phyloP scores from a whole-genome alignment of 805 yeast genomes.

The Ogataea angusta region DNA sequence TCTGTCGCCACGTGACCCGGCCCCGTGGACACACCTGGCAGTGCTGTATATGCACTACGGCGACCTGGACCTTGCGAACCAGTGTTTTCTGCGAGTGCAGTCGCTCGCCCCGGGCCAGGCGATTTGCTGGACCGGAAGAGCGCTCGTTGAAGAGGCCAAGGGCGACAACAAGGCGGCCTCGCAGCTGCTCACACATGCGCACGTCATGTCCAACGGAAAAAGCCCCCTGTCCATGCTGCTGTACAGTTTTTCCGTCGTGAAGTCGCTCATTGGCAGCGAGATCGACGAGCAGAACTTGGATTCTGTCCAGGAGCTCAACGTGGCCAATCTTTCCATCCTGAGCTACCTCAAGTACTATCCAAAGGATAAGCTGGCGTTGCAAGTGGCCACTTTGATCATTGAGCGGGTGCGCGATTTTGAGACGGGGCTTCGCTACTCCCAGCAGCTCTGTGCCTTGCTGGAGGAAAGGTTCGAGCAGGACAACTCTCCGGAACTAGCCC shows the following conservation, averaged over 20 bases:
- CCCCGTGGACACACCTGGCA: conserved; percentile 80
- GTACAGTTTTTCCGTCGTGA: conserved; percentile 59
- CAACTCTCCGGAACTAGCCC: conserved; percentile 33
- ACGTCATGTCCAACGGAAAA: conserved; percentile 69
- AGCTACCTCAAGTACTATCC: conserved; percentile 64
- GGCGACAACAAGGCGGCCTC: conserved; percentile 53
- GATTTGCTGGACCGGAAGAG: conserved; percentile 84
- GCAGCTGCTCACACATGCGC: conserved; percentile 72
- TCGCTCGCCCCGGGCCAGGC: conserved; percentile 76
- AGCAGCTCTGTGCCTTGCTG: conserved; percentile 43
- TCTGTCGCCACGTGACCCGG: conserved; percentile 62
- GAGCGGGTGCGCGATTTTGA: conserved; percentile 71
- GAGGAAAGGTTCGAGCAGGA: conserved; percentile 19
- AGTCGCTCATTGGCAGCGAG: conserved; percentile 38
- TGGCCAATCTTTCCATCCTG: conserved; percentile 65
- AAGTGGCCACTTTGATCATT: conserved; percentile 49
- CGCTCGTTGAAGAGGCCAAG: conserved; percentile 51
- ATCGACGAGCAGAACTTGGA: conserved; percentile 52
- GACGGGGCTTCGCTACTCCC: conserved; percentile 48
- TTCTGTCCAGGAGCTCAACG: conserved; percentile 60
- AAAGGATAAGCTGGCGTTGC: conserved; percentile 52
- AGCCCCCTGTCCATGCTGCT: conserved; percentile 67
- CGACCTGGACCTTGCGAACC: conserved; percentile 69
- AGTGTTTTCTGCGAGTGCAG: conserved; percentile 70
- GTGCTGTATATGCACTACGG: conserved; percentile 65